Conservation (phyloP, 495 filamentous ascomycete species). For the Clohesyomyces aquaticus region DNA sequence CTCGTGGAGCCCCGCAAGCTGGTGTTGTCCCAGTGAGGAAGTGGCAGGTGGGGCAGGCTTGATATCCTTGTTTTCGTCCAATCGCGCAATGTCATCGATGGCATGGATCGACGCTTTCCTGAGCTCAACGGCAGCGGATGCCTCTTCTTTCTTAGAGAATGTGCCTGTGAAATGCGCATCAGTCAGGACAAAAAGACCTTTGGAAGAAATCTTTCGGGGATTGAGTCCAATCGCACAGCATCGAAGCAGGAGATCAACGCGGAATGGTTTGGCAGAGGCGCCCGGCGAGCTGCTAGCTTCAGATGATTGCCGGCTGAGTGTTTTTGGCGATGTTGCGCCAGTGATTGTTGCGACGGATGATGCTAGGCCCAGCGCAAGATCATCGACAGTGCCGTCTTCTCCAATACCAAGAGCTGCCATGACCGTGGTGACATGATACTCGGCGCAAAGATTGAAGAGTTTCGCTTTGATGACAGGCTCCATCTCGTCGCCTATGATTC, state of each 20-base stretch:
- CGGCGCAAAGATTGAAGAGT: conserved; percentile 74
- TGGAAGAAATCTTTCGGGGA: conserved; percentile 73
- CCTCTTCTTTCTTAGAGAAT: conserved; percentile 62
- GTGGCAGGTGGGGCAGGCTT: background rate
- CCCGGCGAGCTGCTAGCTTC: conserved; percentile 42
- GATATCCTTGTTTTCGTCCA: conserved; percentile 36
- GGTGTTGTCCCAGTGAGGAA: conserved; percentile 56
- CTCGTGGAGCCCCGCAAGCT: conserved; percentile 66
- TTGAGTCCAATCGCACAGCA: conserved; percentile 87
- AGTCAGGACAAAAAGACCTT: conserved; percentile 75
- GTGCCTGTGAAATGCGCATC: conserved; percentile 68
- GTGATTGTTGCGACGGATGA: conserved; percentile 79
- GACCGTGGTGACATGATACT: conserved; percentile 82
- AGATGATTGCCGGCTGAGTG: conserved; percentile 36
- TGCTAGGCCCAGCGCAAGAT: conserved; percentile 74
- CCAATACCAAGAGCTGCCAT: conserved; percentile 74
- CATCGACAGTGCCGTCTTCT: conserved; percentile 64
- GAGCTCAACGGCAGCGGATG: conserved; percentile 66
- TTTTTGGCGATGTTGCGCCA: conserved; percentile 49
- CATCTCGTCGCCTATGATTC: conserved; percentile 91
- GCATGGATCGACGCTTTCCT: conserved; percentile 81
- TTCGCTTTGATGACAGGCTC: conserved; percentile 89
- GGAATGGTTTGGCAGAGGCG: conserved; percentile 55
- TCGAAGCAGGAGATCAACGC: conserved; percentile 71
- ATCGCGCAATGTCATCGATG: conserved; percentile 71